Base-by-base conservation (phyloP, 1,284 basidiomycete genomes). In the Trichosporon coremiiforme region DNA sequence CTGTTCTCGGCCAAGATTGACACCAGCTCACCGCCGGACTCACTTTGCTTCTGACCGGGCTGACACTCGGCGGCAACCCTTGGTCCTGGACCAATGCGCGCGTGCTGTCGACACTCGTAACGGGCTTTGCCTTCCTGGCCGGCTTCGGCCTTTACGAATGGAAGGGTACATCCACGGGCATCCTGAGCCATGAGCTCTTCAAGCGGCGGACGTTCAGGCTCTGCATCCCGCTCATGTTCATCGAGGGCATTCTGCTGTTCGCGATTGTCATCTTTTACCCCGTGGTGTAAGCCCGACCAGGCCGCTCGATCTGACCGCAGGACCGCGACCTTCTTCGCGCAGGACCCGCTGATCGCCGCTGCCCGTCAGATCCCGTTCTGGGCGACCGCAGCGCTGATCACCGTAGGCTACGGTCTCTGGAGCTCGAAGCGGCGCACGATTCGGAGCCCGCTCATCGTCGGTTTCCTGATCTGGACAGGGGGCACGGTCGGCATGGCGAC, bases 101-200 rank as follows among this genome's bases (percentile, higher is more conserved):
- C 1, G 70, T 71, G 4, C 25, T 71, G 0, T 5, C 60, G 10
- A 66, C 70, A 0, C 70, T 71, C 2, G 38, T 71, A 6, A 36
- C 62, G 25, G 70, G 70, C 9, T 29, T 71, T 4, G 68, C 36
- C 1, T n/a, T 41, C 15, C 33, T 71, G 2, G 55, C 65, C 33
- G 55, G 8, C 17, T 71, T 69, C 10, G 50, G 53, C 2, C 12
- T 71, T 4, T 71, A 65, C 63, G 68, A 71, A 35, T 69, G 68
- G 70, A 67, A 67, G 20, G 70, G 70, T 0, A 71, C 68, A 17
- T 53, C 47, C n/a, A 67, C 35, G 1, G 70, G 70, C 1, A 65
- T 71, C 22, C 53, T 71, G n/a, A 65, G 73, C 66, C 74, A 75
- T 47, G 69, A 73, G 31, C 70, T 75, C 2, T 75, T 75, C 66